Conservation (phyloP, 2,329 filamentous ascomycete species). For the Pseudocercospora fijiensis region DNA sequence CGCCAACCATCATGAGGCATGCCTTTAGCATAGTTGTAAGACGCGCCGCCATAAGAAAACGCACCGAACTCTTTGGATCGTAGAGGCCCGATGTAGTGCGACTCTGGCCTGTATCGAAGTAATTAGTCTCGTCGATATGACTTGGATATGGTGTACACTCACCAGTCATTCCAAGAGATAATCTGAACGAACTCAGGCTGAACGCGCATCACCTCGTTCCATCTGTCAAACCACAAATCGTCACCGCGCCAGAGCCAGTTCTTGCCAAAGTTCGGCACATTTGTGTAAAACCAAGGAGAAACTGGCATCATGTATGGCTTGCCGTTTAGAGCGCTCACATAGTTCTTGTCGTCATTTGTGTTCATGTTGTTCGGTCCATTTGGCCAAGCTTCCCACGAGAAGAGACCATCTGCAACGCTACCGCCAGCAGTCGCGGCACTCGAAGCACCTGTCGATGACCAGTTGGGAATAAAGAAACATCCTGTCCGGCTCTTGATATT, state of each 20-base stretch:
- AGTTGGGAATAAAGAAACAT: constrained; percentile 51
- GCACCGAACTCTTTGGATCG: constrained; percentile 12
- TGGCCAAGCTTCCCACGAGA: constrained; percentile 55
- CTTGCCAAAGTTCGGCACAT: constrained; percentile 57
- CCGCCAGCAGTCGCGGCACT: constrained; percentile 13
- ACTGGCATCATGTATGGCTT: constrained; percentile 53
- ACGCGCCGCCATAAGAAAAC: constrained; percentile 39
- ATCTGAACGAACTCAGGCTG: constrained; percentile 56
- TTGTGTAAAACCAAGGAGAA: constrained; percentile 57
- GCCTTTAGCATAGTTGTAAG: constrained; percentile 50
- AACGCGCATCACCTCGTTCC: constrained; percentile 54
- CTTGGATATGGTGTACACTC: constrained; percentile 25
- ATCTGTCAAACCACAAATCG: constrained; percentile 60
- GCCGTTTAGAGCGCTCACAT: constrained; percentile 40
- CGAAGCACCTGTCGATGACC: constrained; percentile 44
- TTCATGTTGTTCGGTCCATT: constrained; percentile 52
- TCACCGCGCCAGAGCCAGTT: constrained; percentile 66
- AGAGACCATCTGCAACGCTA: constrained; percentile 45
- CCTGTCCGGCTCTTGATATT: constrained; percentile 44
- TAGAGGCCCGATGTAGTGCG: constrained; percentile 52
- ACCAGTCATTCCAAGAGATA: constrained; percentile 61
- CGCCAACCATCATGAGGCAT: constrained; percentile 55
- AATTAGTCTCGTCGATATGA: neutral
- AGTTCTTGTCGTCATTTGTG: constrained; percentile 44
- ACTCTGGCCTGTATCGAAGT: constrained; percentile 41